Evolutionary conservation across 176 grass and related monocot genomes (phyloP), one percentile per base, ranked within the genome.

Genomic region (Secale cereale): DNA sequence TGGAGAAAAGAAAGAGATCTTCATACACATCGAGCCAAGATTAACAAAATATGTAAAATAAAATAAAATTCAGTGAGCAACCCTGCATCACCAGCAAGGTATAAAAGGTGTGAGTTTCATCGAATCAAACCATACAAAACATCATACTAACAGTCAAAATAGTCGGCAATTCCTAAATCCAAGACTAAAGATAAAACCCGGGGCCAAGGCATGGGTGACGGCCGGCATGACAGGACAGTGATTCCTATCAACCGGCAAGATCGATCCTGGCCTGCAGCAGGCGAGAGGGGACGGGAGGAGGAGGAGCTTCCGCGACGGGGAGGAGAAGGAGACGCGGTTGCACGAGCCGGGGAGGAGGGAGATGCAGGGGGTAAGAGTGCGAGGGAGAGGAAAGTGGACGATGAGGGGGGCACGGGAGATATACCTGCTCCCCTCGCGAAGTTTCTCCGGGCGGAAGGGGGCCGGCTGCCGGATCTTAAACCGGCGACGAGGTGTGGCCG

Each of bases 401-500:
- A 41, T 27, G 15, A 19, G 14, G 17, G 43, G 26, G 15, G 15
- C 1, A 19, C 40, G 71, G 41, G 26, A 3, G 27, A 4, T 74
- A 4, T 50, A 16, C 71, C 25, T 50, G 8, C 27, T 48, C 25
- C 50, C 11, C 68, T n/a, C 23, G 8, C 23, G 71, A 20, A 8
- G 41, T 17, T 15, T 15, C 71, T 8, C 29, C 26, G 71, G 71
- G 15, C 10, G 25, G 25, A 74, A 29, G 41, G 40, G 70, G 25
- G 16, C 4, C 39, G 70, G 23, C 71, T 25, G 71, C 41, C 71
- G 71, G 71, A 74, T 74, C 71, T 74, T 74, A 45, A 50, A 74
- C 71, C 41, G 41, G 71, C 71, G 71, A 74, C 71, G 26, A 74
- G 71, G 71, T 74, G 71, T 10, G 10, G 71, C 46, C 46, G 71